These are phyloP conservation scores for Penicillium sp. DNA, from an alignment of 2,329 filamentous ascomycete species.

Conservation along the genomic window DNA sequence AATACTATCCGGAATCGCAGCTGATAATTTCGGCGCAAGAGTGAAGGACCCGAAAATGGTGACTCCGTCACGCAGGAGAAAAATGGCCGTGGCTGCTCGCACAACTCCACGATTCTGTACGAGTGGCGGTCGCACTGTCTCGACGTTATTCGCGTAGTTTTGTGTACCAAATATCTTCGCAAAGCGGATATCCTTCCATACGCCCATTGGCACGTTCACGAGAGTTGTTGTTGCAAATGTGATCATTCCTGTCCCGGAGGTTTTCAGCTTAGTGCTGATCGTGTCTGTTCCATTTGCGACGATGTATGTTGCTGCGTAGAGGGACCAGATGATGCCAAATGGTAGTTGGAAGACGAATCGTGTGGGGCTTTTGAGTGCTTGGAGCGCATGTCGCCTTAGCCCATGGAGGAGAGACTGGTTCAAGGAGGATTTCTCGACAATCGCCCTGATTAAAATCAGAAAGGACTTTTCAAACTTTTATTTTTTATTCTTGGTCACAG, in stretches of 20 bases:
- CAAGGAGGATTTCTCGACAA: slow-evolving; percentile 27
- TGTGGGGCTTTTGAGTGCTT: slow-evolving; percentile 21
- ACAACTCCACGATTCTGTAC: slow-evolving; percentile 14
- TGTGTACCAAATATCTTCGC: slow-evolving; percentile 72
- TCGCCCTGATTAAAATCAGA: slow-evolving; percentile 11
- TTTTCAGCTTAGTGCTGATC: slow-evolving; percentile 58
- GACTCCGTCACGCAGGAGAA: slow-evolving; percentile 75
- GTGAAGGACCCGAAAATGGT: slow-evolving; percentile 67
- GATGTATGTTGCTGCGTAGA: slow-evolving; percentile 83
- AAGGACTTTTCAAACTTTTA: not conserved
- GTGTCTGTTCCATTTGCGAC: slow-evolving; percentile 85
- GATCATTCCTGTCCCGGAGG: slow-evolving; percentile 55
- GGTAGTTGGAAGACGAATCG: slow-evolving; percentile 39
- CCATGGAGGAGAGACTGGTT: slow-evolving; percentile 23
- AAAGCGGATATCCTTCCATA: slow-evolving; percentile 34
- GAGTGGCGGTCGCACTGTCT: slow-evolving; percentile 52
- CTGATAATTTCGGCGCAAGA: slow-evolving; percentile 24
- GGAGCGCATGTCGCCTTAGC: slow-evolving; percentile 20
- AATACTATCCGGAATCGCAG: slow-evolving; percentile 23
- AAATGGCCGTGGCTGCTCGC: slow-evolving; percentile 52
- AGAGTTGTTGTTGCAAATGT: slow-evolving; percentile 63
- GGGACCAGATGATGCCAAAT: slow-evolving; percentile 42
- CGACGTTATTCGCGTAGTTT: slow-evolving; percentile 55
- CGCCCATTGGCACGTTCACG: slow-evolving; percentile 31
- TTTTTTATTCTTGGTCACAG: not conserved